Evolutionary conservation across 164 flowering plant genomes (phyloP).

Genomic region (Annona cherimola): DNA sequence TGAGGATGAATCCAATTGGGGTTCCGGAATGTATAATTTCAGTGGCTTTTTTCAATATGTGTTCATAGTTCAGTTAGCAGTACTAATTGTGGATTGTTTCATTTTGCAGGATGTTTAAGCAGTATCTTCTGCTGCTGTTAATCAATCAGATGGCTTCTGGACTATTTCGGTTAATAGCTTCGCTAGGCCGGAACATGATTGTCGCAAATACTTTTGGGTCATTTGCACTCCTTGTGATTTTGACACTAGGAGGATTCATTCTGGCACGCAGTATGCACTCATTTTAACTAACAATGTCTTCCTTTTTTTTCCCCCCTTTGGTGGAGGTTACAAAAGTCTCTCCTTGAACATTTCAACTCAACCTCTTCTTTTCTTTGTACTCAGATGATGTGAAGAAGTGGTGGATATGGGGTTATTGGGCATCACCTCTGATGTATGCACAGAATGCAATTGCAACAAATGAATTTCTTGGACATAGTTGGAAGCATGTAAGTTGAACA

Average conservation of each 20-base stretch:
- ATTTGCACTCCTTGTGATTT: constrained; percentile 11
- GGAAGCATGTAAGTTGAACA: constrained; percentile 12
- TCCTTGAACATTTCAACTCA: background rate
- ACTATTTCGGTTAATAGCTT: constrained; percentile 11
- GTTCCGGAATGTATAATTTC: background rate
- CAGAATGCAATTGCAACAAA: constrained; percentile 17
- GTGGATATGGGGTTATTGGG: constrained; percentile 22
- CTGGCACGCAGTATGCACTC: constrained; percentile 11
- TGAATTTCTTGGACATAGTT: constrained; percentile 18
- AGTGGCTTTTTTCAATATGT: background rate
- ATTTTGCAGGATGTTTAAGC: constrained; percentile 9
- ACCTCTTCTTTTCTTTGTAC: background rate
- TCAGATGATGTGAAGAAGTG: constrained; percentile 15
- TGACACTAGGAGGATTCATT: constrained; percentile 18
- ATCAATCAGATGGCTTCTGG: constrained; percentile 12
- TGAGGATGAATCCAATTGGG: constrained; percentile 1
- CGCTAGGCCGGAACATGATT: constrained; percentile 14
- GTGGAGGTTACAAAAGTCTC: background rate
- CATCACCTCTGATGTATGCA: constrained; percentile 18
- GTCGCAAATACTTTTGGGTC: constrained; percentile 19
- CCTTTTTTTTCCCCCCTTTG: too few relatives aligned
- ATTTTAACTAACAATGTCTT: background rate
- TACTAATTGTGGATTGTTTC: background rate
- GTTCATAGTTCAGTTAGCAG: background rate
- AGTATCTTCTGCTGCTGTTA: constrained; percentile 5